Base-by-base conservation (phyloP, 331 rosid genomes). In the Dryas integrifolia region DNA sequence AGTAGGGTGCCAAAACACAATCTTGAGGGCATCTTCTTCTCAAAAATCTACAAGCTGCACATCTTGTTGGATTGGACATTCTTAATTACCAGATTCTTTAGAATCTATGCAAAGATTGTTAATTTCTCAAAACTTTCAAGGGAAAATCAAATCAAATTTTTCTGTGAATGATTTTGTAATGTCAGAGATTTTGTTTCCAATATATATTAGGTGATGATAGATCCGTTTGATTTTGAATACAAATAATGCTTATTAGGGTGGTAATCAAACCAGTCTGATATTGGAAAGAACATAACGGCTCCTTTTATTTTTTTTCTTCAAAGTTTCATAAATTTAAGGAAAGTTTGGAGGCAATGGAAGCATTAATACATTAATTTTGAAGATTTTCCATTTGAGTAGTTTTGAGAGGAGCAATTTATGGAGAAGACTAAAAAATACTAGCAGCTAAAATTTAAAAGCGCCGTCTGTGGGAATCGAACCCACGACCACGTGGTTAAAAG, bases 401-500 rank as follows among this genome's bases (percentile, higher is more conserved):
- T 30, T 30, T 30, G 35, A 30, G 35, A 30, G 35, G 35, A 30
- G 35, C 35, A 30, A 30, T 30, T 30, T 30, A 30, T 30, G 3
- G 35, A 30, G 35, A 30, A 30, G 35, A 30, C 35, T 30, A 30
- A 30, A 30, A 30, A 30, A 30, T 21, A 30, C 35, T 30, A 30
- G 35, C 35, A 30, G 35, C 35, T 30, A 30, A 30, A 30, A 30
- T 1, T 21, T 21, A 1, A 30, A 30, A 30, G 35, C 89, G 87
- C 89, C 92, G 87, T 88, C 88, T 84, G 96, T 87, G 86, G 90
- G 92, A 84, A 87, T 91, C 90, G 87, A 87, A 89, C 91, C 92
- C 97, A 91, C 90, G 89, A 89, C 91, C 96, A 89, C 88, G 80
- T 83, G 89, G 89, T 91, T 85, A 91, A 91, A 91, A 88, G 87